Percentiles rank a stretch among this genome's conserved stretches.
Evolutionary conservation across 768 basidiomycete species (phyloP).

Genomic region (Pleurotus ostreatus): DNA sequence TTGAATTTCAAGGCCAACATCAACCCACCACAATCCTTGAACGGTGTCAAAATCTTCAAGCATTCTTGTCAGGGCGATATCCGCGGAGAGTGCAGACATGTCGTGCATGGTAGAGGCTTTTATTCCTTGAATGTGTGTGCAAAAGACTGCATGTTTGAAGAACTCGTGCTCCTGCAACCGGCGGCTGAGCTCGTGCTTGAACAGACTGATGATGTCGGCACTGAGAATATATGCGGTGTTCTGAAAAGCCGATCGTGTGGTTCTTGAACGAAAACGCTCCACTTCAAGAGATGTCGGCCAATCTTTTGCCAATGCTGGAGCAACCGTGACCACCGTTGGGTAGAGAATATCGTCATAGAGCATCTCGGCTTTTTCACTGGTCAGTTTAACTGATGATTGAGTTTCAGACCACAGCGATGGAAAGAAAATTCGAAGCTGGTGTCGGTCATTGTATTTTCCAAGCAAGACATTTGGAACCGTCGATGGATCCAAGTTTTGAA

Average conservation of each 20-base stretch:
- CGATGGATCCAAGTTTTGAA: not conserved
- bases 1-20: slow-evolving; percentile 1
- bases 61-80: not conserved
- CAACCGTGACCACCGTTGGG: not conserved
- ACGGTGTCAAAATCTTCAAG: not conserved
- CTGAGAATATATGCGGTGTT: not conserved
- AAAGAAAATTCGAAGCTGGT: not conserved
- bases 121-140: not conserved
- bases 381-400: not conserved
- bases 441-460: not conserved
- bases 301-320: not conserved
- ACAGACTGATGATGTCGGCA: not conserved
- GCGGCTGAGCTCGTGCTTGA: not conserved
- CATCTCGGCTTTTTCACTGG: not conserved
- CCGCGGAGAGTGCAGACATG: not conserved
- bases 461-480: not conserved
- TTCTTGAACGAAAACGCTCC: not conserved
- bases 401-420: not conserved
- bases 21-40: not conserved
- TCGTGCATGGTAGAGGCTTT: not conserved
- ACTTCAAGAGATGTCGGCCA: not conserved
- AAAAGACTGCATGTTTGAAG: not conserved
- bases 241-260: not conserved
- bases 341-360: not conserved
- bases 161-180: not conserved